phyloP scores from a whole-genome alignment of 768 basidiomycete genomes.

The Coprinopsis sp. region DNA sequence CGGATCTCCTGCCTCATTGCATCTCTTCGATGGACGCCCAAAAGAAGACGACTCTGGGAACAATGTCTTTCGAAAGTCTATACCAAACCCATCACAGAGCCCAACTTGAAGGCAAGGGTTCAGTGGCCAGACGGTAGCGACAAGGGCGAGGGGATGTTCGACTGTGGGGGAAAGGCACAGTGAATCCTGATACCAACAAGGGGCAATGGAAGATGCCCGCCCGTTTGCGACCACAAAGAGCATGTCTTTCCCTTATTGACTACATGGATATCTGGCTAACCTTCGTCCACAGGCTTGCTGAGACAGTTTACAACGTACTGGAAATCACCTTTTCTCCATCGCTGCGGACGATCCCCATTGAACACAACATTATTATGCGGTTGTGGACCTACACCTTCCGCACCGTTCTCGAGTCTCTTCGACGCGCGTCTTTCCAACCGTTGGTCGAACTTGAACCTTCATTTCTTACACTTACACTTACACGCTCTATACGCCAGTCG shows the following conservation, averaged over 20 bases:
- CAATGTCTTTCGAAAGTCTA: constrained; percentile 64
- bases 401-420: constrained; percentile 84
- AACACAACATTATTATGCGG: constrained; percentile 93
- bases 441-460: constrained; percentile 83
- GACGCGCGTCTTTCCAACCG: constrained; percentile 71
- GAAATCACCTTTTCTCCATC: constrained; percentile 84
- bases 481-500: constrained; percentile 86
- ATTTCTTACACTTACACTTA: constrained; percentile 95
- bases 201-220: constrained; percentile 73
- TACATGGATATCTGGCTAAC: constrained; percentile 6
- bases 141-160: constrained; percentile 40
- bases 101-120: constrained; percentile 79
- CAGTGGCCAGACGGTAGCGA: constrained; percentile 58
- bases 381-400: constrained; percentile 92
- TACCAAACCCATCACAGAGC: constrained; percentile 77
- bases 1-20: constrained; percentile 67
- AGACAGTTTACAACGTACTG: constrained; percentile 85
- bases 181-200: constrained; percentile 59
- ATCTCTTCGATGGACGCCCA: constrained; percentile 54
- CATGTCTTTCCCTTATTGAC: constrained; percentile 33
- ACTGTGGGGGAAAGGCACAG: constrained; percentile 35
- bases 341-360: constrained; percentile 81
- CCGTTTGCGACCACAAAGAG: constrained; percentile 81
- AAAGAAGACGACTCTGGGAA: constrained; percentile 52
- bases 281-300: constrained; percentile 61